A percentile compares a stretch with the other conserved stretches of the same genome.
These are phyloP conservation scores for Diplodia seriata DNA, from an alignment of 2,329 filamentous ascomycete genomes.

Conservation along the genomic window DNA sequence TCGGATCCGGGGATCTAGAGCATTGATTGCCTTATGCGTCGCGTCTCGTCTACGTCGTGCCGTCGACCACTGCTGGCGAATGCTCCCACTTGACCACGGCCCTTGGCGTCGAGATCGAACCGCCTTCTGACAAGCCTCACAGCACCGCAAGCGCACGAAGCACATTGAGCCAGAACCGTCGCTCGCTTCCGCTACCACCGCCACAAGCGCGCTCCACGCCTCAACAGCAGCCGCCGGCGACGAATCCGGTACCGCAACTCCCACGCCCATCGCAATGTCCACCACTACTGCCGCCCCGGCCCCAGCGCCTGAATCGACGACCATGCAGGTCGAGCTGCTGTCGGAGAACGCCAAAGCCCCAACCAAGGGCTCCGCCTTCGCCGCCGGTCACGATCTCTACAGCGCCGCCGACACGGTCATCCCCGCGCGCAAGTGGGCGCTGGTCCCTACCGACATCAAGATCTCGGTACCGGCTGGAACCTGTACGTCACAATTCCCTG, in stretches of 20 bases:
- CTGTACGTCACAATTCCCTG: constrained; percentile 65
- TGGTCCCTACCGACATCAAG: constrained; percentile 89
- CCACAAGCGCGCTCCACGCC: constrained; percentile 33
- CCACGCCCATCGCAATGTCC: constrained; percentile 42
- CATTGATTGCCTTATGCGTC: constrained; percentile 13
- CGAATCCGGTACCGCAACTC: constrained; percentile 47
- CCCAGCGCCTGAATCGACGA: constrained; percentile 53
- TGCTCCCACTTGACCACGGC: constrained; percentile 1
- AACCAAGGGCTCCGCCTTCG: constrained; percentile 85
- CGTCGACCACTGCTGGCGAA: constrained; percentile 7
- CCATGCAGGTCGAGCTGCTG: constrained; percentile 87
- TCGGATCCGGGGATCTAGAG: not conserved
- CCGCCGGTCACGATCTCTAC: constrained; percentile 95
- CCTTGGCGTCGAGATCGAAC: constrained; percentile 51
- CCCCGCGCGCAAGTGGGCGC: constrained; percentile 79
- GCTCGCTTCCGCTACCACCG: constrained; percentile 36
- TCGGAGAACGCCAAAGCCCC: constrained; percentile 79
- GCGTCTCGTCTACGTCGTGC: not conserved
- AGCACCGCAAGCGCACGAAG: constrained; percentile 82
- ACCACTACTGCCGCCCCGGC: constrained; percentile 37
- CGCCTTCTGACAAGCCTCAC: constrained; percentile 68
- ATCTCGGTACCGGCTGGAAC: constrained; percentile 91
- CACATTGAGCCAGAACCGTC: constrained; percentile 55
- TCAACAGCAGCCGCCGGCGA: constrained; percentile 36
- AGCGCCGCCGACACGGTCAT: constrained; percentile 75